Percentiles rank a stretch among this genome's conserved stretches.
Evolutionary conservation across 192 early-diverging fungal genomes (phyloP).

Genomic region (Coemansia sp.): DNA sequence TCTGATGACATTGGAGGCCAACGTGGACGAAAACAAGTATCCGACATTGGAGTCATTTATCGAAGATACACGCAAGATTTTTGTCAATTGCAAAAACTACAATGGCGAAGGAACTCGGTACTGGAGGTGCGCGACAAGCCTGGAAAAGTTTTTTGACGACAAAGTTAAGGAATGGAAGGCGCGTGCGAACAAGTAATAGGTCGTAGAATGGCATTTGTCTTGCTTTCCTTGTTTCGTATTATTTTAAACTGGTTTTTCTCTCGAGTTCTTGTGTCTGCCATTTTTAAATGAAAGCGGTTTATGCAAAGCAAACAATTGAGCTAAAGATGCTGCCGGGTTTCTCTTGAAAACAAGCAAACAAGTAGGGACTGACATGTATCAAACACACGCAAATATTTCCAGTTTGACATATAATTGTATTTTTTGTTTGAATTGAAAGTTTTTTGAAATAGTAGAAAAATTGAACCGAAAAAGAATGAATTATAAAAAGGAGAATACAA

Average conservation of each 20-base stretch:
- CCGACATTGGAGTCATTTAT: conserved; percentile 77
- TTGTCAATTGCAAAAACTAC: conserved; percentile 88
- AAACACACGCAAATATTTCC: too few species aligned
- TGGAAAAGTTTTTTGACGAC: conserved; percentile 79
- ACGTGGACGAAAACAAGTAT: conserved; percentile 86
- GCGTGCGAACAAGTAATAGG: conserved; percentile 31
- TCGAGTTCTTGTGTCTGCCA: too few species aligned
- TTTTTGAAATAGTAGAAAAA: background rate
- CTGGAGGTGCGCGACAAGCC: conserved; percentile 68
- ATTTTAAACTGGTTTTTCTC: background rate
- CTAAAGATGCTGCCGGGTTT: background rate
- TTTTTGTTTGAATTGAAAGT: background rate
- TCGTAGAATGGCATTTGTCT: too few species aligned
- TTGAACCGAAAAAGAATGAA: conserved; percentile 1
- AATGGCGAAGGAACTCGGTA: conserved; percentile 86
- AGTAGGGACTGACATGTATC: too few species aligned
- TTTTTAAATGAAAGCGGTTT: background rate
- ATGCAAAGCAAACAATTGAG: background rate
- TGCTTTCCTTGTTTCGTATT: background rate
- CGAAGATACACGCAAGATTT: conserved; percentile 84
- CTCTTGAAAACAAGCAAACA: background rate
- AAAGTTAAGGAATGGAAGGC: conserved; percentile 65
- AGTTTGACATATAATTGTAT: background rate
- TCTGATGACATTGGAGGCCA: conserved; percentile 75
- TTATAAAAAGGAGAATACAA: conserved; percentile 1